These are phyloP conservation scores for Backusella macrospora DNA, from an alignment of 192 early-diverging fungal genomes.

Conservation along the genomic window DNA sequence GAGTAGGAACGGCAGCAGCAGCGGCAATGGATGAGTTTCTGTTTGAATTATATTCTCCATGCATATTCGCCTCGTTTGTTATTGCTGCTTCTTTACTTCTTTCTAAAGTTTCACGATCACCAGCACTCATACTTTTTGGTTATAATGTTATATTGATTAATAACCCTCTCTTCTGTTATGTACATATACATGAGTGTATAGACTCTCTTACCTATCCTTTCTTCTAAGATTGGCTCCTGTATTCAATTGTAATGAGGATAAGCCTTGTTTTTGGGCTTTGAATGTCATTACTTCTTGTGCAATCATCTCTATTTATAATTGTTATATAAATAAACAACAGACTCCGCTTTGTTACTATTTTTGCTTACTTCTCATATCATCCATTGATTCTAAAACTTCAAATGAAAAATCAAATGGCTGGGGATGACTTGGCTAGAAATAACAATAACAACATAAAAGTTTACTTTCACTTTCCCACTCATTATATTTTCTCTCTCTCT, in stretches of 20 bases:
- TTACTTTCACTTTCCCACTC: slow-evolving; percentile 7
- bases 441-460: background rate
- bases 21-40: slow-evolving; percentile 23
- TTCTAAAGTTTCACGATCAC: slow-evolving; percentile 42
- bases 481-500: background rate
- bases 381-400: slow-evolving; percentile 72
- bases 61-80: background rate
- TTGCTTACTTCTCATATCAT: slow-evolving; percentile 72
- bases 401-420: slow-evolving; percentile 83
- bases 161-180: background rate
- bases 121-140: slow-evolving; percentile 29
- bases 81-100: slow-evolving; percentile 31
- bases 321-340: background rate
- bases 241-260: slow-evolving; percentile 37
- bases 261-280: slow-evolving; percentile 64
- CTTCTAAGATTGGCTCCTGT: slow-evolving; percentile 42
- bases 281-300: slow-evolving; percentile 81
- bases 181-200: too few relatives aligned
- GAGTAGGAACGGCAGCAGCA: slow-evolving; percentile 20
- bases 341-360: background rate
- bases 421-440: slow-evolving; percentile 60
- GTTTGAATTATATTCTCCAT: background rate
- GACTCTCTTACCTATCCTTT: slow-evolving; percentile 39
- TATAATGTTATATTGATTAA: background rate
- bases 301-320: slow-evolving; percentile 61